These are phyloP conservation scores for Acrocalymma vagum DNA, from an alignment of 2,329 filamentous ascomycete species.

Conservation along the genomic window DNA sequence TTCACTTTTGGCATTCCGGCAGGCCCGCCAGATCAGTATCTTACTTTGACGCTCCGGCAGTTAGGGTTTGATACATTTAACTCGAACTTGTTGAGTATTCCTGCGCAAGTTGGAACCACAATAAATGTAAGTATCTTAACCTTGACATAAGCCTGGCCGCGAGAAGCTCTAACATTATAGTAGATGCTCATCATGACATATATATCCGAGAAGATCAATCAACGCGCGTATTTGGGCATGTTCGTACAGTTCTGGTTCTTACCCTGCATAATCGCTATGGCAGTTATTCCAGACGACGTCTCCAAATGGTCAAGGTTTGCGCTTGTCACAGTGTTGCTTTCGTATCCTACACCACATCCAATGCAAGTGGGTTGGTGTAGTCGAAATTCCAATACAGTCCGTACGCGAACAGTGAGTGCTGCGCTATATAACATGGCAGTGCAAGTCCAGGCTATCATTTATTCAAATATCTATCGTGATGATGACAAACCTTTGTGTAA, in stretches of 20 bases:
- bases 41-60: slow-evolving; percentile 65
- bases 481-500: slow-evolving; percentile 60
- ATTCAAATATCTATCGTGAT: slow-evolving; percentile 30
- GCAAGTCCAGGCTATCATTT: slow-evolving; percentile 24
- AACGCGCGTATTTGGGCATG: slow-evolving; percentile 55
- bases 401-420: slow-evolving; percentile 66
- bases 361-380: slow-evolving; percentile 65
- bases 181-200: slow-evolving; percentile 53
- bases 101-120: slow-evolving; percentile 27
- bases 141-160: not conserved
- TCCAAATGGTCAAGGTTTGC: slow-evolving; percentile 61
- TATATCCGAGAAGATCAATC: slow-evolving; percentile 55
- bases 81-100: slow-evolving; percentile 69
- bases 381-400: slow-evolving; percentile 67
- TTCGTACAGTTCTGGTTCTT: slow-evolving; percentile 66
- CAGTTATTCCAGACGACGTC: slow-evolving; percentile 53
- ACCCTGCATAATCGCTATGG: slow-evolving; percentile 63
- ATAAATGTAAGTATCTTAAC: slow-evolving; percentile 8
- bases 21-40: slow-evolving; percentile 26
- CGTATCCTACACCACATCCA: slow-evolving; percentile 51
- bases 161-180: slow-evolving; percentile 32
- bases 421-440: slow-evolving; percentile 63
- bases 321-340: slow-evolving; percentile 39
- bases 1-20: slow-evolving; percentile 21
- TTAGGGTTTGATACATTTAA: slow-evolving; percentile 69